Evolutionary conservation across 2,329 filamentous ascomycete genomes (phyloP).

Genomic region (Nannizzia gypsea): DNA sequence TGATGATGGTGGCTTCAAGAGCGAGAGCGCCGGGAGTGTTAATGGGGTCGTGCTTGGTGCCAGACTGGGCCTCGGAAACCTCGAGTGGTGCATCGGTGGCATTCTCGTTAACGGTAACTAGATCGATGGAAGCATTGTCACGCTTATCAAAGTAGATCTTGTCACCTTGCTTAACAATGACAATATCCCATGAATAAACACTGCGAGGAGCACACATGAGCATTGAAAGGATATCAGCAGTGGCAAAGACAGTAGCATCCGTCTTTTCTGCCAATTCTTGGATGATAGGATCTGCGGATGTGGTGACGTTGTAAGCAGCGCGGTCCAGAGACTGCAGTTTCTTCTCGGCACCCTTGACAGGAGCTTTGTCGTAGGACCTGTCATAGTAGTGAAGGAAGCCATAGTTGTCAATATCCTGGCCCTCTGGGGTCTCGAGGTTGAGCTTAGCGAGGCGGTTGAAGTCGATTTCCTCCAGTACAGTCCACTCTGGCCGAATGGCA

Average conservation of each 20-base stretch:
- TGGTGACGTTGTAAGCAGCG: slow-evolving; percentile 95
- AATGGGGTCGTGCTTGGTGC: slow-evolving; percentile 69
- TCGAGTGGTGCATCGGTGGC: slow-evolving; percentile 90
- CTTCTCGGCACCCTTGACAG: slow-evolving; percentile 77
- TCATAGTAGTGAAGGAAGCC: slow-evolving; percentile 99
- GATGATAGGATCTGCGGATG: slow-evolving; percentile 88
- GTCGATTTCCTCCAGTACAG: slow-evolving; percentile 94
- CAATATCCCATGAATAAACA: slow-evolving; percentile 96
- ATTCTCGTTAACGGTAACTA: slow-evolving; percentile 99
- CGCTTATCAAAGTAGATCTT: slow-evolving; percentile 99
- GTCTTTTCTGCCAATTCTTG: slow-evolving; percentile 93
- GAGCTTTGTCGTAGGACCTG: slow-evolving; percentile 83
- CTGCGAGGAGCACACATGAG: slow-evolving; percentile 96
- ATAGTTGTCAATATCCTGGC: slow-evolving; percentile 89
- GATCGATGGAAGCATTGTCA: slow-evolving; percentile 84
- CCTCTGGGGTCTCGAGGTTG: slow-evolving; percentile 87
- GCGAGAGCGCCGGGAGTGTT: slow-evolving; percentile 90
- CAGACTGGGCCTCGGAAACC: slow-evolving; percentile 51
- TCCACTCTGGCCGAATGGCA: slow-evolving; percentile 92
- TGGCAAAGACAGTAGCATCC: slow-evolving; percentile 92
- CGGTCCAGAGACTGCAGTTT: slow-evolving; percentile 83
- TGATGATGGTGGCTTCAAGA: slow-evolving; percentile 97
- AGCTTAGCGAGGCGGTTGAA: slow-evolving; percentile 91
- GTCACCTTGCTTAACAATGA: slow-evolving; percentile 83
- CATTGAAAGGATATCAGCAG: slow-evolving; percentile 95